Base-by-base conservation (phyloP, 2,329 filamentous ascomycete genomes). In the Penicillium rolfsii region DNA sequence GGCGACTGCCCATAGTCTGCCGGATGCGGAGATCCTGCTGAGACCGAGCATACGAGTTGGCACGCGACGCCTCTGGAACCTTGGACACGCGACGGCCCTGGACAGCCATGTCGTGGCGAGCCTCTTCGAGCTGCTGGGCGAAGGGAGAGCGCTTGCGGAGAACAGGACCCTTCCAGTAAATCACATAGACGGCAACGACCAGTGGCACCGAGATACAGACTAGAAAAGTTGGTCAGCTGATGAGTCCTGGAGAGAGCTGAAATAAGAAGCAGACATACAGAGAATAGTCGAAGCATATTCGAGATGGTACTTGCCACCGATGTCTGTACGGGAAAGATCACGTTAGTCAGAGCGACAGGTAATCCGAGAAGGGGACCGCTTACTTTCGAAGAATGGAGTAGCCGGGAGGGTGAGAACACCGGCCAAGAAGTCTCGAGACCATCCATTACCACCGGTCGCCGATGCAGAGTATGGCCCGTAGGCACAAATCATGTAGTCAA, bases 401-500 rank as follows among this genome's bases (percentile, higher is more conserved):
- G 86, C 84, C 48, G 83, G 85, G 61, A 88, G 79, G 2, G 86
- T 87, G n/a, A 87, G 77, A 14, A 88, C 76, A 71, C 87, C 87
- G 19, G 87, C 87, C 22, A 89, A 76, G 71, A 89, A 84, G 67
- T 89, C 87, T 63, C 87, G 81, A 28, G 86, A 82, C 73, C 87
- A 89, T 16, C 86, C 87, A 66, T 89, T 89, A 19, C 87, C 87
- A 46, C 87, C 87, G 0, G 86, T 89, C 0, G 87, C 87, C 0
- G 85, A 88, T 9, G 87, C 86, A 0, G 87, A 85, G 73, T 87
- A 89, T 0, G 84, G 83, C 0, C 87, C 87, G 68, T 90, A 90
- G 2, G 87, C 86, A 57, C 84, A 87, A 59, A 89, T 85, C 83
- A 88, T 87, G 72, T 89, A 89, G 69, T 89, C 86, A 65, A 89